Base-by-base conservation (phyloP, 1,284 basidiomycete genomes). In the Apiotrichum laibachii region DNA sequence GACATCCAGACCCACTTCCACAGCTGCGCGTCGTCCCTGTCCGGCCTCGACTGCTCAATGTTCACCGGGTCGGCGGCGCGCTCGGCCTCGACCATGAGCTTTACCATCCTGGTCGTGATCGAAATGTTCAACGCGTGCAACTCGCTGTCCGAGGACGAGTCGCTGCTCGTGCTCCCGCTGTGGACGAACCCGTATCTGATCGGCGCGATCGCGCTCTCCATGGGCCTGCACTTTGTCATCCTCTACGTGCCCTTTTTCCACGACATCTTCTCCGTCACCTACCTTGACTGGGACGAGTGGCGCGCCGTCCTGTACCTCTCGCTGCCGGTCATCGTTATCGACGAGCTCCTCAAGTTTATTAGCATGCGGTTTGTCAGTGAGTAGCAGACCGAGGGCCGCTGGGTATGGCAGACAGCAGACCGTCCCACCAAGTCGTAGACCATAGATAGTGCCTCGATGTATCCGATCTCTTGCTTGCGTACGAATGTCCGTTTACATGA, bases 61-160 rank as follows among this genome's bases (percentile, higher is more conserved):
- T 98, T 98, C 79, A 86, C 86, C 45, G 88, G 92, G 72, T 84
- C 84, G 62, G 87, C 90, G 83, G 81, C 90, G 13, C 86, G 86
- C 69, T 85, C 84, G 19, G 93, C 92, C 12, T 93, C 94, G 56
- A 99, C 96, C 22, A 92, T 98, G 82, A 93, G 90, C 64, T 81
- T 99, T 43, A 95, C 92, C 26, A 95, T 62, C 39, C 57, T 74
- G 22, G 68, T 73, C 60, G 80, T 82, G n/a, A 83, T 99, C 56
- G 96, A 99, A 80, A 99, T 99, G 96, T 93, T 97, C 81, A 99
- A 99, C 80, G 95, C 95, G 19, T 92, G 96, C 86, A 98, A 98
- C 79, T 97, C 94, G 55, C 82, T 99, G 40, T 93, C 90, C 19
- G 96, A 99, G 80, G 96, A 96, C 76, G 95, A 98, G 80, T 91